Base-by-base conservation (phyloP, 129 eudicot species). In the Lactuca sativa region DNA sequence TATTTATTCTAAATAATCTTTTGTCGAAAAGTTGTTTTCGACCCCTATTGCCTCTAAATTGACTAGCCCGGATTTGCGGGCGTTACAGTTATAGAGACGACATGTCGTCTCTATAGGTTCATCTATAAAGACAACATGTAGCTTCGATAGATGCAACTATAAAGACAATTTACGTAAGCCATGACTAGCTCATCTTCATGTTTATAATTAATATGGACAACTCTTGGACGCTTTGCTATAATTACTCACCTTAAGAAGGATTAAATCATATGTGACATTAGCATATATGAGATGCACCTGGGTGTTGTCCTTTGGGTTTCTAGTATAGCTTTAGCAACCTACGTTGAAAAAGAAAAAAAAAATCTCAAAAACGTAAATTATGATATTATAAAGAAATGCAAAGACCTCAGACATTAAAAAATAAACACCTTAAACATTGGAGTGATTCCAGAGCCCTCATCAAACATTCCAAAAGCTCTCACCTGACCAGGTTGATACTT, bases 381-480 rank as follows among this genome's bases (percentile, higher is more conserved):
- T 37, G 43, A 59, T 61, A 64, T 63, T 51, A 16, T 61, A 76
- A 57, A 4, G 5, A 40, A 21, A 21, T 21, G 21, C 21, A 21
- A 21, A 21, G 21, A 21, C 21, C 31, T 4, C 21, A 21, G 4
- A 54, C 9, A 43, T 21, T 21, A 21, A 41, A 70, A 18, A 59
- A 68, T 55, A 53, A 62, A 65, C 17, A 87, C 98, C 98, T 92
- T 96, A 78, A 89, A 93, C 96, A 93, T 93, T 60, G 98, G 98
- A 17, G 98, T 93, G 71, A 93, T 93, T 61, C 98, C 98, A 32
- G 98, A 86, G 4, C 98, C 98, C 14, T 96, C 98, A 75, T 96
- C 96, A 82, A 93, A 78, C 98, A 93, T 93, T 68, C 98, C 98
- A 34, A 93, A 93, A 36, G 95, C 96, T 76, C 88, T 83, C 54